Conservation (phyloP, 169 alveolate species). For the Cryptosporidium ryanae region DNA sequence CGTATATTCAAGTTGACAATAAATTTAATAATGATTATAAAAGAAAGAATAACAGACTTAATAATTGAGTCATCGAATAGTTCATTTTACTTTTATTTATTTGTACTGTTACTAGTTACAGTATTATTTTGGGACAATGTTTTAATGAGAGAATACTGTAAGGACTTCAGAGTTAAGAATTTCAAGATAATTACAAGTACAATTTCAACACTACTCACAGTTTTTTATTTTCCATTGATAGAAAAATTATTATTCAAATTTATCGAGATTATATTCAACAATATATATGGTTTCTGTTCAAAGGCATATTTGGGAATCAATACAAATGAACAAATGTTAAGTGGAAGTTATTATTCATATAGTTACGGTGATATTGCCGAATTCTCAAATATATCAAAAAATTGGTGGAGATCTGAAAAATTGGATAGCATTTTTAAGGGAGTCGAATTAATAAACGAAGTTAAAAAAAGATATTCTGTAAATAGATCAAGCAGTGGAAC, state of each 20-base stretch:
- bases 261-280: not conserved
- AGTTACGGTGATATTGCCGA: not conserved
- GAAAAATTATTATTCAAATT: not conserved
- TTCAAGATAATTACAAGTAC: slow-evolving; percentile 54
- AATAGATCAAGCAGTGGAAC: not conserved
- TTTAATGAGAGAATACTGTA: slow-evolving; percentile 10
- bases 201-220: slow-evolving; percentile 50
- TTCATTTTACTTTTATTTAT: slow-evolving; percentile 24
- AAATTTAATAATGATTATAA: not conserved
- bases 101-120: not conserved
- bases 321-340: not conserved
- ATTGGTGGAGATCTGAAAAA: slow-evolving; percentile 54
- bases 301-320: slow-evolving; percentile 18
- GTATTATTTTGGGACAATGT: slow-evolving; percentile 46
- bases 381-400: slow-evolving; percentile 26
- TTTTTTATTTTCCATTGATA: slow-evolving; percentile 29
- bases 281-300: slow-evolving; percentile 43
- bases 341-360: not conserved
- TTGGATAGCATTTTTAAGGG: slow-evolving; percentile 64
- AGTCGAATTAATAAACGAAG: slow-evolving; percentile 64
- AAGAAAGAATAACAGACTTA: not conserved
- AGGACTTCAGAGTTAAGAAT: slow-evolving; percentile 22
- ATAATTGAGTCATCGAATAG: slow-evolving; percentile 33
- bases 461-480: slow-evolving; percentile 13
- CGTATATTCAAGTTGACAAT: not conserved